Evolutionary conservation across 176 grass and related monocot genomes (phyloP).

Genomic region (Juncus effusus): DNA sequence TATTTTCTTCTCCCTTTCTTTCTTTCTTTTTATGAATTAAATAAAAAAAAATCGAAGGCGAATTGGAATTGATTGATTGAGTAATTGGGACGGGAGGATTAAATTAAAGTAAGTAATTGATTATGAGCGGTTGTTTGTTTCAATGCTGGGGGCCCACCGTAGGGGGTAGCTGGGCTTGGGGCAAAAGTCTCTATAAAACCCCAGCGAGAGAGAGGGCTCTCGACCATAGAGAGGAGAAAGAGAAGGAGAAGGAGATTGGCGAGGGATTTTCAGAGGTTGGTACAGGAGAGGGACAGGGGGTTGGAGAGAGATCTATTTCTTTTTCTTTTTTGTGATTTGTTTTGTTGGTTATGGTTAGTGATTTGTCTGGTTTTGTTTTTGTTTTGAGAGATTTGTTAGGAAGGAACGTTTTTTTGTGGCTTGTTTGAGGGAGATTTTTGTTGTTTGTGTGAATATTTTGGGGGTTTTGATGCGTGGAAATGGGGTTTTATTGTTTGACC

Average conservation of each 20-base stretch:
- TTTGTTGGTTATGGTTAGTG: background rate
- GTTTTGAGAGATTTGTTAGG: background rate
- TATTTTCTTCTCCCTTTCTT: background rate
- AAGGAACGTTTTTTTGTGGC: background rate
- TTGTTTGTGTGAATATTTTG: background rate
- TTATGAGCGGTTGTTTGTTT: background rate
- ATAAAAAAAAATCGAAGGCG: constrained; percentile 7
- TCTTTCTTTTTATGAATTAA: background rate
- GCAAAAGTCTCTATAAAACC: constrained; percentile 27
- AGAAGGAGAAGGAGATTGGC: constrained; percentile 17
- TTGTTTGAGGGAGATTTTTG: background rate
- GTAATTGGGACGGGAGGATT: background rate
- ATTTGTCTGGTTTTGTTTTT: background rate
- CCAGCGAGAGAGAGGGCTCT: background rate
- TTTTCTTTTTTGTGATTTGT: background rate
- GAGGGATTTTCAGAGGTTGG: background rate
- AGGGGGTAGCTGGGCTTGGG: constrained; percentile 14
- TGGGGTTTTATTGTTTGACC: background rate
- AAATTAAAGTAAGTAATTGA: background rate
- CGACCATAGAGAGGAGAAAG: background rate
- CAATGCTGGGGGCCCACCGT: background rate
- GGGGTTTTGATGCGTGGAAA: background rate
- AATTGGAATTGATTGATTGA: constrained; percentile 10
- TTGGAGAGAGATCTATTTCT: constrained; percentile 6
- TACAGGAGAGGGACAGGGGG: background rate